Conservation (phyloP, 2,329 filamentous ascomycete species). For the Calonectria naviculata region DNA sequence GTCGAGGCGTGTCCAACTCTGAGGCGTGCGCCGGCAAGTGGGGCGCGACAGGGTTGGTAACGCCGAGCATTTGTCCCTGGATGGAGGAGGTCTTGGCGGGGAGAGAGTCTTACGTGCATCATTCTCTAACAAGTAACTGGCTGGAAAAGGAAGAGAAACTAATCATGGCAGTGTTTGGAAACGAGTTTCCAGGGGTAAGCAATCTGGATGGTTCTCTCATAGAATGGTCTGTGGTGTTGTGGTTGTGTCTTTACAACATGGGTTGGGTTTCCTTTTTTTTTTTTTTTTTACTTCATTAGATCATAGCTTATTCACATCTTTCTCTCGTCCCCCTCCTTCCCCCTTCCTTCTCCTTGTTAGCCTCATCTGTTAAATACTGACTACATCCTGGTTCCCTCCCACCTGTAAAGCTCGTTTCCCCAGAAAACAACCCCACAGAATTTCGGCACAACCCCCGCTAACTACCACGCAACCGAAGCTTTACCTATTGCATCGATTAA, state of each 20-base stretch:
- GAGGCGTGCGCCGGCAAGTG: slow-evolving; percentile 14
- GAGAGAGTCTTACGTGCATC: not conserved
- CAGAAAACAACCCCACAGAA: slow-evolving; percentile 16
- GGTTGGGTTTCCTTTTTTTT: too few species aligned
- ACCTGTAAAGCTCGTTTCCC: not conserved
- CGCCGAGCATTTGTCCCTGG: not conserved
- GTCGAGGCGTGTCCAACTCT: not conserved
- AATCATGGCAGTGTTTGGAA: not conserved
- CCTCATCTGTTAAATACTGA: not conserved
- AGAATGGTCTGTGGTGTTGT: not conserved
- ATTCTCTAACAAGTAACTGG: not conserved
- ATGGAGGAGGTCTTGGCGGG: not conserved
- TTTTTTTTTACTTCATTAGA: too few species aligned
- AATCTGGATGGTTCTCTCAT: not conserved
- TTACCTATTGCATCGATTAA: not conserved
- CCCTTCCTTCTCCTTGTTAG: not conserved
- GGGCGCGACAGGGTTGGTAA: slow-evolving; percentile 3
- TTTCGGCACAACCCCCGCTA: slow-evolving; percentile 18
- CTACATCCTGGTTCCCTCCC: not conserved
- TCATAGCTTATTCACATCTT: too few species aligned
- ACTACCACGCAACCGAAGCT: slow-evolving; percentile 4
- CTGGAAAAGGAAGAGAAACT: not conserved
- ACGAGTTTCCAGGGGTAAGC: not conserved
- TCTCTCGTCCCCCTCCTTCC: too few species aligned
- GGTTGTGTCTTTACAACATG: too few species aligned